These are phyloP conservation scores for Ceriops zippeliana DNA, from an alignment of 345 rosid genomes.

Conservation along the genomic window DNA sequence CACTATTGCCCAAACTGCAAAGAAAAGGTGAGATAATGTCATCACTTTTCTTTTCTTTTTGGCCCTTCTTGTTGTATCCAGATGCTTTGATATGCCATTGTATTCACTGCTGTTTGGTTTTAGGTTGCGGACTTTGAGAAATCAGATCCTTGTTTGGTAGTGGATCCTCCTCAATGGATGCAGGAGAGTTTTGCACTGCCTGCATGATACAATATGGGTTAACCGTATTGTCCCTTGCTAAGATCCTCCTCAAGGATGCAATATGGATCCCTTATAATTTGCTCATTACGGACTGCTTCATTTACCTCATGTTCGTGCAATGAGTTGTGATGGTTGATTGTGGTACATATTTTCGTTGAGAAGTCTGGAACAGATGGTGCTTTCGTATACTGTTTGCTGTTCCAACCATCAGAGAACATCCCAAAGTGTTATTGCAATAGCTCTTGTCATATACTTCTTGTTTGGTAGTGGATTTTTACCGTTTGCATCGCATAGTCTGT, in stretches of 20 bases:
- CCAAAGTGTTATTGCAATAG: no score
- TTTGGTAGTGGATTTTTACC: no score
- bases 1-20: slow-evolving; percentile 84
- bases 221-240: not conserved
- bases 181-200: slow-evolving; percentile 80
- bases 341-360: not conserved
- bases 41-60: not conserved
- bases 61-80: not conserved
- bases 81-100: not conserved
- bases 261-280: not conserved
- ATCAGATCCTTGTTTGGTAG: slow-evolving; percentile 71
- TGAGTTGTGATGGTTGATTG: not conserved
- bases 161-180: slow-evolving; percentile 81
- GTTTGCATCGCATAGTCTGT: no score
- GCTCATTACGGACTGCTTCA: not conserved
- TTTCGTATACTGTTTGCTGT: not conserved
- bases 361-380: not conserved
- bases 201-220: slow-evolving; percentile 26
- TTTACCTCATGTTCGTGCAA: not conserved
- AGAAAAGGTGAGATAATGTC: slow-evolving; percentile 41
- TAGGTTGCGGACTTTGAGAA: slow-evolving; percentile 90
- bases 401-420: no score
- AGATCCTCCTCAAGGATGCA: not conserved
- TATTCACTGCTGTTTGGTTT: slow-evolving; percentile 20
- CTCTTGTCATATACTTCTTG: no score